phyloP scores from a whole-genome alignment of 305 asterid species.

The Caryopteris hybrid region DNA sequence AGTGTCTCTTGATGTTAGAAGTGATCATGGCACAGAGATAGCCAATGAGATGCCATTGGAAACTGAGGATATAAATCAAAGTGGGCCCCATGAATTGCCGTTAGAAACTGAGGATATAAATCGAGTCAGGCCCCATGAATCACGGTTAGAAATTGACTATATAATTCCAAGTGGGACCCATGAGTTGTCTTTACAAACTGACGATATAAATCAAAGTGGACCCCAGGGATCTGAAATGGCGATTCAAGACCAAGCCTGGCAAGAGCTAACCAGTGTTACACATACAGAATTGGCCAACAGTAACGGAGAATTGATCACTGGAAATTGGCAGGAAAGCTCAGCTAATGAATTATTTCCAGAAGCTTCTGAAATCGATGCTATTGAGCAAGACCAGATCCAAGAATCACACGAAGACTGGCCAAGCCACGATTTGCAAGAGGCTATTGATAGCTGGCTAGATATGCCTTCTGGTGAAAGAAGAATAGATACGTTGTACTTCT shows the following conservation, averaged over 20 bases:
- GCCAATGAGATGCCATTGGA: constrained; percentile 21
- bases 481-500: constrained; percentile 41
- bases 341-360: constrained; percentile 41
- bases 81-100: constrained; percentile 10
- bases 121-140: background rate
- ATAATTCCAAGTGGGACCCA: constrained; percentile 10
- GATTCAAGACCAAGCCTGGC: constrained; percentile 33
- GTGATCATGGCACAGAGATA: constrained; percentile 14
- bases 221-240: constrained; percentile 30
- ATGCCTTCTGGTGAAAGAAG: constrained; percentile 58
- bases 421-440: constrained; percentile 56
- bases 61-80: constrained; percentile 25
- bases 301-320: constrained; percentile 19
- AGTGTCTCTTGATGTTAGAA: constrained; percentile 12
- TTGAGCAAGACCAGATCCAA: constrained; percentile 43
- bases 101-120: constrained; percentile 28
- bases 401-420: constrained; percentile 66
- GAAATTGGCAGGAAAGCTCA: constrained; percentile 35
- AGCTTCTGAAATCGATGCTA: constrained; percentile 26
- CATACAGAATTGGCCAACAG: constrained; percentile 31
- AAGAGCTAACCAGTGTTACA: constrained; percentile 24
- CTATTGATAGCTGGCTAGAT: constrained; percentile 68
- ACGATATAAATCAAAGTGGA: constrained; percentile 17
- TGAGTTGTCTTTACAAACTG: constrained; percentile 24
- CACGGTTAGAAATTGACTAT: constrained; percentile 26